phyloP scores from a whole-genome alignment of 1,139 yeast genomes.

The Kurtzmaniella natalensis region DNA sequence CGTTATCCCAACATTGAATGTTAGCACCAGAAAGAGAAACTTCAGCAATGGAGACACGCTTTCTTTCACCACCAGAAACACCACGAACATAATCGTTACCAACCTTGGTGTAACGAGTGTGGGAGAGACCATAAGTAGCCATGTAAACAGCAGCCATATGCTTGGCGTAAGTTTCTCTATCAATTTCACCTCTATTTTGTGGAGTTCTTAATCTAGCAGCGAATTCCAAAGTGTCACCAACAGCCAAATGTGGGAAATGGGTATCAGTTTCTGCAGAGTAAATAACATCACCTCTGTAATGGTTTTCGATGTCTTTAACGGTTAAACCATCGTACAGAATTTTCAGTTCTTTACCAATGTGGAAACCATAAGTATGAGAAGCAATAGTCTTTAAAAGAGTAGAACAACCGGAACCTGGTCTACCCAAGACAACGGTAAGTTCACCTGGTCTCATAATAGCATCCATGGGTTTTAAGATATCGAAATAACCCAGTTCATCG shows the following conservation, averaged over 20 bases:
- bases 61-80: slow-evolving; percentile 44
- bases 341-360: slow-evolving; percentile 47
- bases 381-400: slow-evolving; percentile 71
- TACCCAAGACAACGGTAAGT: slow-evolving; percentile 70
- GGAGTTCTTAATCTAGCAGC: slow-evolving; percentile 42
- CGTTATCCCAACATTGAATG: slow-evolving; percentile 58
- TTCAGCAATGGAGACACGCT: slow-evolving; percentile 43
- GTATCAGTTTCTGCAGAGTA: slow-evolving; percentile 51
- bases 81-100: slow-evolving; percentile 37
- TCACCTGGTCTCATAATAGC: slow-evolving; percentile 69
- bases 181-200: slow-evolving; percentile 32
- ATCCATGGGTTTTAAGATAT: slow-evolving; percentile 65
- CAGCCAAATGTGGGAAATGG: slow-evolving; percentile 51
- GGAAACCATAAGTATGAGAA: slow-evolving; percentile 68
- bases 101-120: slow-evolving; percentile 31
- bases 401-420: slow-evolving; percentile 86
- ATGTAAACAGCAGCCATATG: slow-evolving; percentile 41
- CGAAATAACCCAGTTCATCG: slow-evolving; percentile 32
- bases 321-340: slow-evolving; percentile 31
- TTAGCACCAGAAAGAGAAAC: slow-evolving; percentile 34
- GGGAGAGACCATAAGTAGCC: slow-evolving; percentile 39
- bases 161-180: slow-evolving; percentile 36
- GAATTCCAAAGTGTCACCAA: slow-evolving; percentile 47
- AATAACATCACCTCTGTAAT: slow-evolving; percentile 39
- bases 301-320: slow-evolving; percentile 22